Percentiles rank a stretch among this genome's conserved stretches.
phyloP scores from a whole-genome alignment of 164 flowering plant species.

The Stephania yunnanensis region DNA sequence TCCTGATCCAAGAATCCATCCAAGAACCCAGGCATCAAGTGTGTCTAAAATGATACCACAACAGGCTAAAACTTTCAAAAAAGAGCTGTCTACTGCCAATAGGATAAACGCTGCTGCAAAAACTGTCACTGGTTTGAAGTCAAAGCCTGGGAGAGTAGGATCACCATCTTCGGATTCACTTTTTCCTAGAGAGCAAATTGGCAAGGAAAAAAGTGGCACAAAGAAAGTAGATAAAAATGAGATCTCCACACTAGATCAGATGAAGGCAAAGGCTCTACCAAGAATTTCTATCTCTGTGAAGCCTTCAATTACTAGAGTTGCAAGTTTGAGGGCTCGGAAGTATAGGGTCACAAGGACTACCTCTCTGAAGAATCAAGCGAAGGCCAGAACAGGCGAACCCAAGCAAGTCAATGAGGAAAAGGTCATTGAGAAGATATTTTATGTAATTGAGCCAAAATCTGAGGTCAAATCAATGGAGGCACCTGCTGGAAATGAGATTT shows the following conservation, averaged over 20 bases:
- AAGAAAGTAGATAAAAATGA: constrained; percentile 15
- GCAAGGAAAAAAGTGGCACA: constrained; percentile 6
- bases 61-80: constrained; percentile 11
- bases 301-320: constrained; percentile 23
- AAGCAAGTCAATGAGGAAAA: constrained; percentile 17
- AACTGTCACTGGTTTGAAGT: constrained; percentile 18
- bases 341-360: constrained; percentile 19
- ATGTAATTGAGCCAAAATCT: constrained; percentile 29
- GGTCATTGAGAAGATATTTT: constrained; percentile 32
- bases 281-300: constrained; percentile 26
- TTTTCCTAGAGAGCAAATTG: constrained; percentile 1
- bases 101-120: constrained; percentile 12
- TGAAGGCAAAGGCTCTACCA: constrained; percentile 19
- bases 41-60: constrained; percentile 17
- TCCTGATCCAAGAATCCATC: constrained; percentile 13
- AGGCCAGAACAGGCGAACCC: constrained; percentile 11
- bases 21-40: constrained; percentile 9
- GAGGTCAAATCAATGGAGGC: constrained; percentile 16
- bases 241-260: constrained; percentile 25
- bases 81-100: constrained; percentile 12
- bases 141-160: constrained; percentile 17
- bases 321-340: constrained; percentile 26
- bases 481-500: constrained; percentile 2
- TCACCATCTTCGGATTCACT: constrained; percentile 14
- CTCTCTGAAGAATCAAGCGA: constrained; percentile 24